Percentiles rank a stretch among this genome's conserved stretches.
Conservation (phyloP, 179 eudicot genomes). For the Drosera spatulata region DNA sequence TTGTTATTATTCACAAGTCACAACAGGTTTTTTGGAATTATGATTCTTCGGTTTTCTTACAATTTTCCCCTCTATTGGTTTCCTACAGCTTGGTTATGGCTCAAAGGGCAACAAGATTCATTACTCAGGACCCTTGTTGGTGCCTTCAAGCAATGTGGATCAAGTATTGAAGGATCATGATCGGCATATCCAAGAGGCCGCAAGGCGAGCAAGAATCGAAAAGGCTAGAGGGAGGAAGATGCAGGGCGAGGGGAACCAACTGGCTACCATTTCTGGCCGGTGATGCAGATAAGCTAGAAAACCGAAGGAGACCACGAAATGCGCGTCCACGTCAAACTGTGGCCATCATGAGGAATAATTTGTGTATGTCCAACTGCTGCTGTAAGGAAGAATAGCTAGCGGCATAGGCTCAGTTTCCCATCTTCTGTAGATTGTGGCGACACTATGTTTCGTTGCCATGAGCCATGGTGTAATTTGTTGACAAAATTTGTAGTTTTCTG, state of each 20-base stretch:
- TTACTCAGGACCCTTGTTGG: constrained; percentile 89
- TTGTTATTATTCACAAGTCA: too few relatives aligned
- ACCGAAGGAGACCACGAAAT: neutral
- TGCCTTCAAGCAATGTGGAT: constrained; percentile 76
- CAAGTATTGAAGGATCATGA: constrained; percentile 91
- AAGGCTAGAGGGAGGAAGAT: constrained; percentile 56
- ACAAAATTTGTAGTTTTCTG: too few relatives aligned
- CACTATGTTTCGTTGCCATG: too few relatives aligned
- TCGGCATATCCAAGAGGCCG: constrained; percentile 89
- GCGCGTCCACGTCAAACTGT: too few relatives aligned
- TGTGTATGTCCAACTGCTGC: too few relatives aligned
- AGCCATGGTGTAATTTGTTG: too few relatives aligned
- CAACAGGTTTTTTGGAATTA: too few relatives aligned
- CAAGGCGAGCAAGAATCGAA: constrained; percentile 72
- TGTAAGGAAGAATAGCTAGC: too few relatives aligned
- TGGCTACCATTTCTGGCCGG: constrained; percentile 43
- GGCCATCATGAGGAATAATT: too few relatives aligned
- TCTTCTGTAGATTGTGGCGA: too few relatives aligned
- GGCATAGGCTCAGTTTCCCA: too few relatives aligned
- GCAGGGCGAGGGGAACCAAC: constrained; percentile 42
- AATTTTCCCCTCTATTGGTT: neutral
- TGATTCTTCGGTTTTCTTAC: too few relatives aligned
- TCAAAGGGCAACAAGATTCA: constrained; percentile 80
- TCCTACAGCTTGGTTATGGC: constrained; percentile 57
- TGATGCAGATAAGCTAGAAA: constrained; percentile 22